Evolutionary conservation across 2,329 filamentous ascomycete species (phyloP), one percentile per base, ranked within the genome.

Genomic region (Colletotrichum chlorophyti): DNA sequence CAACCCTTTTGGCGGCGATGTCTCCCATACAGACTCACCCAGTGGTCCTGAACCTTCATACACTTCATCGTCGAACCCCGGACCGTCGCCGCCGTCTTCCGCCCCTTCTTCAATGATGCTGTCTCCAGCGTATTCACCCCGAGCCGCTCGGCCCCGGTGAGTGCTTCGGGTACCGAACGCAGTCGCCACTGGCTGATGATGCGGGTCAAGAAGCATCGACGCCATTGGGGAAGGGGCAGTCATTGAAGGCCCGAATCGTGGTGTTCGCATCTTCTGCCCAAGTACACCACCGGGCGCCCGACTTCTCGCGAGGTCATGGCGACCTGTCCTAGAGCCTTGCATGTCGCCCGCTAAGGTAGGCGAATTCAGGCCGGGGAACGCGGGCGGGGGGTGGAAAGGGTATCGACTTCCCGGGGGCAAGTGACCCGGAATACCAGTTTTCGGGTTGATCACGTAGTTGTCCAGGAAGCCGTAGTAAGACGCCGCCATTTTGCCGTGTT

Each of bases 401-500:
- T 80, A 80, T 55, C 73, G 78, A 49, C 74, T 73, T 2, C 81
- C 81, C 3, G 82, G 83, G 12, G 83, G 83, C 31, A 87, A 74
- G 51, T 85, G 81, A 17, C 85, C 84, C 6, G 84, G 83, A 17
- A 88, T 82, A 2, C 86, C 87, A 6, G 84, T 86, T 70, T 87
- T 88, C 4, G 88, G 86, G 66, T 91, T 91, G 45, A 88, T 85
- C 12, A 89, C 86, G 67, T 99, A 99, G 65, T 96, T 93, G 69
- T 97, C 93, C 58, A 97, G 79, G 72, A 99, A 99, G 2, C 93
- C 93, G 68, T 95, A 93, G 70, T 97, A 95, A 0, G 94, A 98
- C 14, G 93, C 91, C n/a, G 95, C 89, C 91, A 99, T 97, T 77
- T 99, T 99, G 62, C 93, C 91, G 68, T 99, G 93, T 69, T 97